A percentile compares a stretch with the other conserved stretches of the same genome.
Evolutionary conservation across 2,329 filamentous ascomycete genomes (phyloP).

Genomic region (Coniochaeta prunicola): DNA sequence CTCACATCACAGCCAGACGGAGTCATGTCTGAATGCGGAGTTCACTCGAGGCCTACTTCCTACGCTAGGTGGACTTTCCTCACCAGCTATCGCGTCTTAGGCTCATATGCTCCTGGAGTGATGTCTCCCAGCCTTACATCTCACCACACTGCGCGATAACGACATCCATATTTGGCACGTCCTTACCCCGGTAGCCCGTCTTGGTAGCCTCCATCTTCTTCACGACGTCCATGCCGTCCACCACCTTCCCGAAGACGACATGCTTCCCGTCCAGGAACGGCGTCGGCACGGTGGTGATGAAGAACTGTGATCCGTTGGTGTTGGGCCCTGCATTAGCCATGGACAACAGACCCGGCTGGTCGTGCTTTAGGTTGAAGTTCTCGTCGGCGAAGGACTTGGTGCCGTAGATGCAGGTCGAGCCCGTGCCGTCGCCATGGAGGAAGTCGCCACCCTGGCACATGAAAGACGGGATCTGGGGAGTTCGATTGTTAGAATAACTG

Average conservation of each 20-base stretch:
- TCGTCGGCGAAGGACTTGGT: conserved; percentile 81
- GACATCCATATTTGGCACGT: conserved; percentile 80
- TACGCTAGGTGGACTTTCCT: no score
- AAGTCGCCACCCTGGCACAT: conserved; percentile 99
- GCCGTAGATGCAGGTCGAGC: conserved; percentile 82
- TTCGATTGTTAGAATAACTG: background rate
- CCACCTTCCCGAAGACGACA: conserved; percentile 87
- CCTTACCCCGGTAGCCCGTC: conserved; percentile 64
- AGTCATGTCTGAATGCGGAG: no score
- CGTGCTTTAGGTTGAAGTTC: conserved; percentile 77
- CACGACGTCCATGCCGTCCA: conserved; percentile 85
- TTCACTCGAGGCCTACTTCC: no score
- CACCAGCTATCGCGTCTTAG: no score
- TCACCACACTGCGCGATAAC: conserved; percentile 83
- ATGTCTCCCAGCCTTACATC: conserved; percentile 51
- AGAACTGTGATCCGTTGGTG: conserved; percentile 94
- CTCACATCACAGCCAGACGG: no score
- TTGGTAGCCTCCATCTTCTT: conserved; percentile 88
- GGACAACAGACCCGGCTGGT: conserved; percentile 70
- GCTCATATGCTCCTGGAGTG: background rate
- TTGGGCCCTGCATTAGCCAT: conserved; percentile 95
- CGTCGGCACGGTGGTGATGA: conserved; percentile 84
- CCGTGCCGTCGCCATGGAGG: conserved; percentile 85
- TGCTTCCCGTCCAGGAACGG: conserved; percentile 90
- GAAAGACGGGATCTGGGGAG: conserved; percentile 75